phyloP scores from a whole-genome alignment of 345 rosid genomes.

The Populus euphratica region DNA sequence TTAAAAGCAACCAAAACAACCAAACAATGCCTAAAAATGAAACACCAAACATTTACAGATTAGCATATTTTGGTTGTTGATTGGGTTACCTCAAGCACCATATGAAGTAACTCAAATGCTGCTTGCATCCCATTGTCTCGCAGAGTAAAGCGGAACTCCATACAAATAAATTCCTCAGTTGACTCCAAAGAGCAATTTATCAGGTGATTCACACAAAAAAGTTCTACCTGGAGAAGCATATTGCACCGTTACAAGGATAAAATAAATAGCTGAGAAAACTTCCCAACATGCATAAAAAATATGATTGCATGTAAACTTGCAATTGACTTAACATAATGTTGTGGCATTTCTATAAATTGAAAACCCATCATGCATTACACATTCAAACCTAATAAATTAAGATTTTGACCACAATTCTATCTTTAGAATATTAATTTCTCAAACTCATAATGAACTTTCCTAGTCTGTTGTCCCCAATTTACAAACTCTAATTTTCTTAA shows the following conservation, averaged over 20 bases:
- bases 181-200: slow-evolving; percentile 99
- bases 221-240: slow-evolving; percentile 67
- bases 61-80: slow-evolving; percentile 1
- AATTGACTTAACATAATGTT: neutral
- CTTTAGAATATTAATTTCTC: neutral
- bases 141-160: slow-evolving; percentile 96
- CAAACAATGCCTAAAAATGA: neutral
- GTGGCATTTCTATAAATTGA: neutral
- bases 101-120: slow-evolving; percentile 97
- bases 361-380: neutral
- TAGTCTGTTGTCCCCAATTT: no score
- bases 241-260: neutral
- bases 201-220: slow-evolving; percentile 94
- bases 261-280: neutral
- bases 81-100: slow-evolving; percentile 90
- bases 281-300: neutral
- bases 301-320: neutral
- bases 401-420: neutral
- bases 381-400: neutral
- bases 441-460: neutral
- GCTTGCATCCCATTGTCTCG: slow-evolving; percentile 98
- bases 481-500: no score
- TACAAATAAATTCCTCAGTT: slow-evolving; percentile 93
- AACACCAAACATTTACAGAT: slow-evolving; percentile 1
- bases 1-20: neutral